Base-by-base conservation (phyloP, 768 basidiomycete genomes). In the Hemileccinum impolitum region DNA sequence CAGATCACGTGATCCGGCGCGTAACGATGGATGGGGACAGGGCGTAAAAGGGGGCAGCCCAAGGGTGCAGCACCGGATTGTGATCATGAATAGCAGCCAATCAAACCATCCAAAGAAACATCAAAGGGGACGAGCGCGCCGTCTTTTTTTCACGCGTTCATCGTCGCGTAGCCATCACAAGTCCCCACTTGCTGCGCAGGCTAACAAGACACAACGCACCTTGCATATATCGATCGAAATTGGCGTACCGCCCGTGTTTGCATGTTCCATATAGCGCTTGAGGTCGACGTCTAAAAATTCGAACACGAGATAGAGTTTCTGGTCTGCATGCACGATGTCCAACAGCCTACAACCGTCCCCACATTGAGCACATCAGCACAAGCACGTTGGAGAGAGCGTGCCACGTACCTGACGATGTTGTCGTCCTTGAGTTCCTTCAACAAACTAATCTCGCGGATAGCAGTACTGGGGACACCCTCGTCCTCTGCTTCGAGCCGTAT, bases 401-500 rank as follows among this genome's bases (percentile, higher is more conserved):
- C 38, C n/a, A 55, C 43, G 23, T 64, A 89, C 96, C 84, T 82
- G 64, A 99, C 96, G 62, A 98, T 91, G 65, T 97, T 91, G 31
- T 93, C 90, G 66, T 98, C 90, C 67, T 90, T 91, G 60, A 99
- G 79, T 66, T 99, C 96, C 70, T 98, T 99, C 59, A 99, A 72
- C 53, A 99, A 71, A 72, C 90, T 93, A 70, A 99, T 99, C 75
- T 99, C 96, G 44, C 96, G 82, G 62, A 99, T 99, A 47, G 95
- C 94, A 4, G 96, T 99, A 55, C 88, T 91, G 9, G 96, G 96
- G 18, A 99, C 96, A 40, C 96, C 96, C 69, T 99, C 96, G 64
- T 99, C 96, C 70, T 98, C 96, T 15, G 94, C 93, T 67, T 98
- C 96, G 23, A 99, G 82, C 35, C 96, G 76, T 65, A 99, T 98